Evolutionary conservation across 345 rosid species (phyloP).

Genomic region (Jatropha curcas): DNA sequence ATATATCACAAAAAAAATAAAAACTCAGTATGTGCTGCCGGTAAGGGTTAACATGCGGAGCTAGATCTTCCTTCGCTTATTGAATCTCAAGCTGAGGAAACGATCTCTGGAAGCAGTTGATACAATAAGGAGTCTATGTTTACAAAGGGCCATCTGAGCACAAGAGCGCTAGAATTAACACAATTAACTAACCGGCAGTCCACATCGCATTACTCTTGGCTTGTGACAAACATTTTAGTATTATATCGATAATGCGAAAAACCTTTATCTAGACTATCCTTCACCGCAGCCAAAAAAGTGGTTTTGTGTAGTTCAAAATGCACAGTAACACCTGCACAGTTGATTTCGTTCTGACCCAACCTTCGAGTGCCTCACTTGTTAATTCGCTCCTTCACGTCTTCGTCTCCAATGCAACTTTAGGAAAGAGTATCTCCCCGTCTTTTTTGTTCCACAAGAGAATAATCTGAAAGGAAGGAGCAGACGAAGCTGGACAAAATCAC

Average conservation of each 20-base stretch:
- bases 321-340: slow-evolving; percentile 51
- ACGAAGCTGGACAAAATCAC: slow-evolving; percentile 6
- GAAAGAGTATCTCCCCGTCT: slow-evolving; percentile 77
- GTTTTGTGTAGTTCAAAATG: slow-evolving; percentile 86
- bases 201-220: slow-evolving; percentile 80
- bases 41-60: slow-evolving; percentile 88
- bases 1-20: no score
- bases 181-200: slow-evolving; percentile 78
- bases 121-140: slow-evolving; percentile 7
- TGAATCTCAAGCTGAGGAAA: slow-evolving; percentile 81
- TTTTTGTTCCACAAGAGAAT: slow-evolving; percentile 93
- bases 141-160: slow-evolving; percentile 2
- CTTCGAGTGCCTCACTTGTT: slow-evolving; percentile 73
- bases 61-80: slow-evolving; percentile 84
- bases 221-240: slow-evolving; percentile 47
- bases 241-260: slow-evolving; percentile 95
- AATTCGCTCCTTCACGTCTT: slow-evolving; percentile 89
- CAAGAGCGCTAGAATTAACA: slow-evolving; percentile 16
- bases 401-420: slow-evolving; percentile 95
- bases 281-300: slow-evolving; percentile 92
- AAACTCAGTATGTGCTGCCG: slow-evolving; percentile 84
- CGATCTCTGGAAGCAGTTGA: slow-evolving; percentile 48
- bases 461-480: slow-evolving; percentile 47
- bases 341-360: slow-evolving; percentile 61
- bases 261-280: slow-evolving; percentile 76